Conservation (phyloP, 129 eudicot species). For the Pulicaria dysenterica region DNA sequence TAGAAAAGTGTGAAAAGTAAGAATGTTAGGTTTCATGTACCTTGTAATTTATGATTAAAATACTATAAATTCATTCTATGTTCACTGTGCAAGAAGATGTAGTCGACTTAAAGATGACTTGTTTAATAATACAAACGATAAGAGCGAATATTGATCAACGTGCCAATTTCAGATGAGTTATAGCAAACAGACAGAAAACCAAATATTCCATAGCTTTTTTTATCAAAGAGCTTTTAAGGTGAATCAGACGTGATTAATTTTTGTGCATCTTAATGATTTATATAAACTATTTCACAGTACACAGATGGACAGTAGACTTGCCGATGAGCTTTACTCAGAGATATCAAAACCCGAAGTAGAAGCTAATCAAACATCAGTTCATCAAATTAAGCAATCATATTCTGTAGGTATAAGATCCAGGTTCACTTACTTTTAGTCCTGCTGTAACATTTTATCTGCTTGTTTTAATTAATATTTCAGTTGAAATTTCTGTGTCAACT, state of each 20-base stretch:
- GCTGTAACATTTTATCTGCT: no score
- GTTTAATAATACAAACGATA: not conserved
- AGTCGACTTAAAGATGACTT: not conserved
- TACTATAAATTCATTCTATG: no score
- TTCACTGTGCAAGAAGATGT: not conserved
- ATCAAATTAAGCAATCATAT: slow-evolving; percentile 10
- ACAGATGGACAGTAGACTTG: slow-evolving; percentile 43
- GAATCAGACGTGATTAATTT: not conserved
- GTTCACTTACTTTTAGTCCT: not conserved
- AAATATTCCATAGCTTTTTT: not conserved
- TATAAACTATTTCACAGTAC: not conserved
- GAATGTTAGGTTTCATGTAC: no score
- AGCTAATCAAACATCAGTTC: slow-evolving; percentile 24
- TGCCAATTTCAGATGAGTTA: not conserved
- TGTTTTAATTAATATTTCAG: no score
- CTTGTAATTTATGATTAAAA: no score
- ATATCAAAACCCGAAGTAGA: slow-evolving; percentile 31
- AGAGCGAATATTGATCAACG: not conserved
- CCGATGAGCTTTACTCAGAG: slow-evolving; percentile 47
- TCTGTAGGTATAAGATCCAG: slow-evolving; percentile 17
- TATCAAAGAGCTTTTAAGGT: not conserved
- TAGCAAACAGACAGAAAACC: not conserved
- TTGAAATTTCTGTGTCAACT: no score
- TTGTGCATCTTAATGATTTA: not conserved
- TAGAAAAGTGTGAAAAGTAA: no score